Percentiles rank a stretch among this genome's conserved stretches.
Evolutionary conservation across 345 rosid species (phyloP).

Genomic region (Arabis hirsuta): DNA sequence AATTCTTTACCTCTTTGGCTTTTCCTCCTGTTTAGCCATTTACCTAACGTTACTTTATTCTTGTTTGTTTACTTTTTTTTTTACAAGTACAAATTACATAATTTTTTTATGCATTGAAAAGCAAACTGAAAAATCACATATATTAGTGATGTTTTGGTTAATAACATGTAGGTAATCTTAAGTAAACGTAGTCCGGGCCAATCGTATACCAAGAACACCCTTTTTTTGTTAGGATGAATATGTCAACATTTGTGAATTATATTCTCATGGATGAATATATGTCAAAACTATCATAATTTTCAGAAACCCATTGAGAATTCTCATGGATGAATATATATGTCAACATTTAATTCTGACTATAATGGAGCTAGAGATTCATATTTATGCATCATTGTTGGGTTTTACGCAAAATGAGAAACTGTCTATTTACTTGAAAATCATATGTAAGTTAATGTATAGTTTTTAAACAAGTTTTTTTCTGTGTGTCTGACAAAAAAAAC

Average conservation of each 20-base stretch:
- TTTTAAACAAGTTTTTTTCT: not conserved
- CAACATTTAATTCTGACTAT: constrained; percentile 13
- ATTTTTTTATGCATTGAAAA: constrained; percentile 11
- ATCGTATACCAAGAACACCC: constrained; percentile 13
- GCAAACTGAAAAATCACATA: not conserved
- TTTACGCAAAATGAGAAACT: constrained; percentile 40
- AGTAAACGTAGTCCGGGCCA: not conserved
- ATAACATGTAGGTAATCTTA: no score
- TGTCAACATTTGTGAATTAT: not conserved
- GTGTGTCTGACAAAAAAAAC: constrained; percentile 36
- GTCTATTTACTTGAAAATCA: constrained; percentile 42
- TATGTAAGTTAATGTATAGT: constrained; percentile 31
- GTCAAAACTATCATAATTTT: no score
- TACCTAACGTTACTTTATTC: constrained; percentile 19
- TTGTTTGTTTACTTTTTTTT: constrained; percentile 9
- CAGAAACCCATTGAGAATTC: no score
- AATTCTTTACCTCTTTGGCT: constrained; percentile 24
- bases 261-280: no score
- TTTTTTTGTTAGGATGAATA: not conserved
- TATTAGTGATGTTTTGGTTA: no score
- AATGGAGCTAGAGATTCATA: not conserved
- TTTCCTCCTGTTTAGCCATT: constrained; percentile 28
- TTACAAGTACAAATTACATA: constrained; percentile 1
- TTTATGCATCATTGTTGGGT: constrained; percentile 25
- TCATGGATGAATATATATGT: not conserved